These are phyloP conservation scores for Pleurotus sapidus DNA, from an alignment of 768 basidiomycete species.

Conservation along the genomic window DNA sequence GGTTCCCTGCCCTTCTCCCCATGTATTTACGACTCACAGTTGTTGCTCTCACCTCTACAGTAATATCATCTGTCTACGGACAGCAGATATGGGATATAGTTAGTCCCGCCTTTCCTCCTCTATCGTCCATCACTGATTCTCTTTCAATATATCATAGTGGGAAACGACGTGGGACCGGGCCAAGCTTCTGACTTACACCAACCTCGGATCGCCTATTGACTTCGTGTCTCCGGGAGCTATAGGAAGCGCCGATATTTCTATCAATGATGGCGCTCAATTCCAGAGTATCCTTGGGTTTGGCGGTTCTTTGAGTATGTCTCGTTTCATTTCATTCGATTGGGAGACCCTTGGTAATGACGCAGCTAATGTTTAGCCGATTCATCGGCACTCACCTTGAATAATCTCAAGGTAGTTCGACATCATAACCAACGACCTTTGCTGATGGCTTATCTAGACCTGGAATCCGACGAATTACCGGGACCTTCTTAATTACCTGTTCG, in stretches of 20 bases:
- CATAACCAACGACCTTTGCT: background rate
- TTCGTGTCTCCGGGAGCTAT: conserved; percentile 54
- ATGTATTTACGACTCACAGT: no score
- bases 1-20: no score
- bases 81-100: conserved; percentile 56
- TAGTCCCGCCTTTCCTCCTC: conserved; percentile 15
- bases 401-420: conserved; percentile 52
- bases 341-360: background rate
- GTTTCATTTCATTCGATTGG: background rate
- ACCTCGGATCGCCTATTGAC: conserved; percentile 44
- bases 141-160: conserved; percentile 35
- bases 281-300: conserved; percentile 71
- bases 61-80: background rate
- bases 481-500: conserved; percentile 57
- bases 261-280: conserved; percentile 52
- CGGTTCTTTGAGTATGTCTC: conserved; percentile 51
- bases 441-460: conserved; percentile 30
- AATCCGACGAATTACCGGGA: conserved; percentile 57
- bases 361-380: conserved; percentile 55
- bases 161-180: conserved; percentile 56
- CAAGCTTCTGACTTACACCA: conserved; percentile 45
- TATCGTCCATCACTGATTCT: conserved; percentile 1
- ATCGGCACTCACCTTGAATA: conserved; percentile 56
- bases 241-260: conserved; percentile 58
- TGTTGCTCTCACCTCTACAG: background rate